A percentile compares a stretch with the other conserved stretches of the same genome.
Conservation (phyloP, 768 basidiomycete species). For the Pisolithus albus region DNA sequence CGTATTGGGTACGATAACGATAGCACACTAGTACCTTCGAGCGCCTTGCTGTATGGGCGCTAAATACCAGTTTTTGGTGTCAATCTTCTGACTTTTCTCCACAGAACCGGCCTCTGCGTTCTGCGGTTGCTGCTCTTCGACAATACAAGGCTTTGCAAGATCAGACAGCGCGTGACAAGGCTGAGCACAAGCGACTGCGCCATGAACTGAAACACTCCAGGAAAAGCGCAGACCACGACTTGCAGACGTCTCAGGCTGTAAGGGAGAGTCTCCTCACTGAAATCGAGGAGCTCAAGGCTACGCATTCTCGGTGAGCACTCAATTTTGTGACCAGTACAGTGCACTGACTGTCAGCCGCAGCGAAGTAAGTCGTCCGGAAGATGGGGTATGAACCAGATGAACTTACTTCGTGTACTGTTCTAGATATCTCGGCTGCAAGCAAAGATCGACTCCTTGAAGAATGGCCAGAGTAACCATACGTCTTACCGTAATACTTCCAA, state of each 20-base stretch:
- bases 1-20: conserved; percentile 3
- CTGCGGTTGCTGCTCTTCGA: conserved; percentile 29
- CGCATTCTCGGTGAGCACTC: conserved; percentile 21
- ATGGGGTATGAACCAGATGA: conserved; percentile 1
- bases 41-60: neutral
- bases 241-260: conserved; percentile 29
- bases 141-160: conserved; percentile 34
- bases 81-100: conserved; percentile 14
- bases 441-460: conserved; percentile 29
- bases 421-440: conserved; percentile 29
- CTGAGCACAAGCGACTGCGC: conserved; percentile 27
- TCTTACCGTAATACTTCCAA: conserved; percentile 33
- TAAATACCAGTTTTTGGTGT: too few relatives aligned
- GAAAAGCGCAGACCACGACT: conserved; percentile 25
- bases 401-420: conserved; percentile 14
- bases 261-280: conserved; percentile 30
- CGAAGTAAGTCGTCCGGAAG: conserved; percentile 21
- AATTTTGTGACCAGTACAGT: neutral
- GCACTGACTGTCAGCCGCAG: conserved; percentile 15
- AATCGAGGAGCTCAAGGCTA: conserved; percentile 26
- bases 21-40: neutral
- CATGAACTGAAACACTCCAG: conserved; percentile 25
- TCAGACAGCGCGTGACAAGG: conserved; percentile 25
- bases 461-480: conserved; percentile 19
- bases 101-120: conserved; percentile 29